These are phyloP conservation scores for Suhomyces yuchorum DNA, from an alignment of 1,139 yeast species.

Conservation along the genomic window DNA sequence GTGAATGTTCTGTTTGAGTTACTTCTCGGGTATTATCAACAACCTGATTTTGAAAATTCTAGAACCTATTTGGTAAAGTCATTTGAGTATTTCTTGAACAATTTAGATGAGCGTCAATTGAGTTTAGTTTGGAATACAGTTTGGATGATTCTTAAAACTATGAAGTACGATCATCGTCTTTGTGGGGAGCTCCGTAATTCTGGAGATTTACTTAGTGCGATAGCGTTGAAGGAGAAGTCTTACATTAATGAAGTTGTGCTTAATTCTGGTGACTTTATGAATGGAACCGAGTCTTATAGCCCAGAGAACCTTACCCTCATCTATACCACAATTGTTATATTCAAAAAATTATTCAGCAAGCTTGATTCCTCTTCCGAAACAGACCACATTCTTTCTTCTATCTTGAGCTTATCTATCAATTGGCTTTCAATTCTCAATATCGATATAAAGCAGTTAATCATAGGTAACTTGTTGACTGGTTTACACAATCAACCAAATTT, in stretches of 20 bases:
- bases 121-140: conserved; percentile 18
- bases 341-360: conserved; percentile 35
- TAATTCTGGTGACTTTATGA: conserved; percentile 8
- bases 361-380: conserved; percentile 15
- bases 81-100: conserved; percentile 13
- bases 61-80: conserved; percentile 17
- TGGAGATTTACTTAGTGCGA: conserved; percentile 19
- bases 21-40: conserved; percentile 13
- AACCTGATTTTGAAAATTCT: conserved; percentile 11
- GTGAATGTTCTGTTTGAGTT: conserved; percentile 25
- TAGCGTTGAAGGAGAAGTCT: conserved; percentile 12
- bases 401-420: conserved; percentile 13
- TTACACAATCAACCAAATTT: conserved; percentile 45
- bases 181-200: conserved; percentile 20
- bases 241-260: conserved; percentile 22
- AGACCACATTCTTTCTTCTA: conserved; percentile 15
- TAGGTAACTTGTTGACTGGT: conserved; percentile 62
- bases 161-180: conserved; percentile 15
- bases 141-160: conserved; percentile 14
- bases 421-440: conserved; percentile 30
- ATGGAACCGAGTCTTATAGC: neutral
- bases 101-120: conserved; percentile 10
- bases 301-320: conserved; percentile 17
- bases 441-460: conserved; percentile 56
- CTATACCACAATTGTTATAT: conserved; percentile 37